These are phyloP conservation scores for Ceratobasidium sp. DNA, from an alignment of 1,284 basidiomycete species.

Conservation along the genomic window DNA sequence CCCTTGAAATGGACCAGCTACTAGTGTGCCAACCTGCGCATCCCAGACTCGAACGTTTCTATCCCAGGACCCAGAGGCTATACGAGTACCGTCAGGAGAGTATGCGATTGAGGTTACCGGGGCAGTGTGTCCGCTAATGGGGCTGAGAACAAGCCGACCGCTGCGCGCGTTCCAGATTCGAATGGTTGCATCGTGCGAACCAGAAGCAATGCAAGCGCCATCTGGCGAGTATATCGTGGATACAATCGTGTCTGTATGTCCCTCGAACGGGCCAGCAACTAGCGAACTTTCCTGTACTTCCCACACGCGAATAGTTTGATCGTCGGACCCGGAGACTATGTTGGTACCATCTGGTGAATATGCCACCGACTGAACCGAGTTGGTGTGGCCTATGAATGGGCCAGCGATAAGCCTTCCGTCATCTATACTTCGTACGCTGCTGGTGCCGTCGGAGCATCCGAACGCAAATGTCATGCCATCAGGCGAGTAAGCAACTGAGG, in stretches of 20 bases:
- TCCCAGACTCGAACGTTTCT: not conserved
- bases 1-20: not conserved
- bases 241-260: not conserved
- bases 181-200: constrained; percentile 20
- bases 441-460: not conserved
- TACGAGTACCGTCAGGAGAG: not conserved
- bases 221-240: constrained; percentile 33
- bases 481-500: not conserved
- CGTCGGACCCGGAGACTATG: constrained; percentile 31
- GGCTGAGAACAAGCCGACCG: not conserved
- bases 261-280: not conserved
- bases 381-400: constrained; percentile 12
- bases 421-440: constrained; percentile 19
- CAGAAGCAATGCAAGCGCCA: not conserved
- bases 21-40: not conserved
- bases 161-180: constrained; percentile 27
- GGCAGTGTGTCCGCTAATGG: not conserved
- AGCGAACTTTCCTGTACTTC: constrained; percentile 6
- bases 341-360: constrained; percentile 50
- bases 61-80: not conserved
- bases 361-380: constrained; percentile 50
- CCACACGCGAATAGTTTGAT: constrained; percentile 34
- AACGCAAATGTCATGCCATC: constrained; percentile 8
- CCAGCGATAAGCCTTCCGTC: constrained; percentile 13
- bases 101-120: not conserved